These are phyloP conservation scores for Triadica sebifera DNA, from an alignment of 345 rosid species.

Conservation along the genomic window DNA sequence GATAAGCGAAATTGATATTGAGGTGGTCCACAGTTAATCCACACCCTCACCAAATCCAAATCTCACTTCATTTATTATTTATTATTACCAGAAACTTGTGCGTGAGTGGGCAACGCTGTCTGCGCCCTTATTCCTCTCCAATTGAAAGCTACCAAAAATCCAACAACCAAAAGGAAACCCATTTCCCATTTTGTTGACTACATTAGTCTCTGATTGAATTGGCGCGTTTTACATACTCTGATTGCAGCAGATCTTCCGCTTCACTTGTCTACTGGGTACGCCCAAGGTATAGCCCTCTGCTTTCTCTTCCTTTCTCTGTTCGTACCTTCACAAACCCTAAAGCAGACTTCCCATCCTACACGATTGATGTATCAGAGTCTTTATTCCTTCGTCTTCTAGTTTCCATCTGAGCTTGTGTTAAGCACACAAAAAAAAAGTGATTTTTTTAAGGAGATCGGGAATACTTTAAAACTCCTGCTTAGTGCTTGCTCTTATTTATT, in stretches of 20 bases:
- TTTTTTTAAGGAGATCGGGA: too few relatives aligned
- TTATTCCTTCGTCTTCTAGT: neutral
- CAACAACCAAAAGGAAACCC: too few relatives aligned
- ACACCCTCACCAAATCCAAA: neutral
- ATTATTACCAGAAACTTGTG: too few relatives aligned
- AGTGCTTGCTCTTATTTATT: too few relatives aligned
- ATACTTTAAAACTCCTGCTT: neutral
- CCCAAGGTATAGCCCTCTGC: neutral
- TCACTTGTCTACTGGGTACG: constrained; percentile 3
- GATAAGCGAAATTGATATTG: too few relatives aligned
- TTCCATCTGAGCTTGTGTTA: too few relatives aligned
- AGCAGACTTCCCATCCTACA: neutral
- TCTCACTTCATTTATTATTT: neutral
- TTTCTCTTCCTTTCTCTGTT: neutral
- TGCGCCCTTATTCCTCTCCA: neutral
- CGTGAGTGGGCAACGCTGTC: neutral
- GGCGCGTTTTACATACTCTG: neutral
- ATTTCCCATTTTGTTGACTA: neutral
- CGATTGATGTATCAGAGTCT: neutral
- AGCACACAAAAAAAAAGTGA: too few relatives aligned
- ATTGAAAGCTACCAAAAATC: neutral
- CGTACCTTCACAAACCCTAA: neutral
- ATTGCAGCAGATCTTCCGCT: constrained; percentile 8
- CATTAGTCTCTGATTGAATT: neutral
- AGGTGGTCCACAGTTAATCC: neutral